These are phyloP conservation scores for Hevea brasiliensis DNA, from an alignment of 345 rosid genomes.

Conservation along the genomic window DNA sequence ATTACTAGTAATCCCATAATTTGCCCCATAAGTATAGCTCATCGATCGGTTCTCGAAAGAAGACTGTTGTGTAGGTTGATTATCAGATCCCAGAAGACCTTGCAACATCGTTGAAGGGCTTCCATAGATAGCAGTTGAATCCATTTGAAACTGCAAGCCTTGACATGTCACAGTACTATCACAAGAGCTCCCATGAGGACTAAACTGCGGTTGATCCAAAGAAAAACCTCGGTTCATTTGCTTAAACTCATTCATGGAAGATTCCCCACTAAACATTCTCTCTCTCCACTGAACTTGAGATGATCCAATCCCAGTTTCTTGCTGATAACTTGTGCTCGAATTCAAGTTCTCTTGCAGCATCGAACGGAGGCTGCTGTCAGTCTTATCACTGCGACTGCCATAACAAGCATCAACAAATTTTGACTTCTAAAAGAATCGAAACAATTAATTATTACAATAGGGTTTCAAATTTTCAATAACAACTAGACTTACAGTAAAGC, in stretches of 20 bases:
- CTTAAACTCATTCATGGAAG: conserved; percentile 35
- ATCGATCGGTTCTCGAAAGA: too few species aligned
- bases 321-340: too few species aligned
- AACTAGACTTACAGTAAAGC: too few species aligned
- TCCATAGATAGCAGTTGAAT: conserved; percentile 49
- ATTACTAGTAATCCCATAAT: conserved; percentile 30
- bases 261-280: conserved; percentile 22
- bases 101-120: conserved; percentile 50
- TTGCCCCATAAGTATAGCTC: conserved; percentile 21
- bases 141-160: conserved; percentile 51
- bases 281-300: conserved; percentile 26
- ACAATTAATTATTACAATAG: too few species aligned
- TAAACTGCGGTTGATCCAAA: conserved; percentile 58
- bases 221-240: conserved; percentile 44
- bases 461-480: too few species aligned
- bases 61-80: conserved; percentile 17
- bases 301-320: neutral
- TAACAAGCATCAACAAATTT: neutral
- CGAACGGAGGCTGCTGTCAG: conserved; percentile 61
- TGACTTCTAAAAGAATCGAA: too few species aligned
- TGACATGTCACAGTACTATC: conserved; percentile 65
- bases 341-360: conserved; percentile 63
- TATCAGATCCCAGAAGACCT: conserved; percentile 49
- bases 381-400: conserved; percentile 54
- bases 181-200: conserved; percentile 62